Base-by-base conservation (phyloP, 2,329 filamentous ascomycete genomes). In the Alternaria novae-zelandiae region DNA sequence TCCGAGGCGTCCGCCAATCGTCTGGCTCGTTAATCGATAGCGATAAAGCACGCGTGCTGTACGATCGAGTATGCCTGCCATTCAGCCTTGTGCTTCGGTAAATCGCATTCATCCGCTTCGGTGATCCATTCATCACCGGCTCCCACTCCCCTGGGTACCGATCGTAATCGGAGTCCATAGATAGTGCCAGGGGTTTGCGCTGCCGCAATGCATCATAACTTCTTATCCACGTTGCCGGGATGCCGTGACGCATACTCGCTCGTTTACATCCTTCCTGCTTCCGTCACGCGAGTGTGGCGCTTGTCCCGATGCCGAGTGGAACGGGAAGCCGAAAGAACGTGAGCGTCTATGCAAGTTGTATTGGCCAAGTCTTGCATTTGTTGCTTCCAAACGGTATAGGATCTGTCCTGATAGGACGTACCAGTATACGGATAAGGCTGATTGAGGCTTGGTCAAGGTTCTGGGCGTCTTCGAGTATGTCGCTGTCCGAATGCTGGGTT, bases 251-350 rank as follows among this genome's bases (percentile, higher is more conserved):
- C 61, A 57, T 26, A 41, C 51, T 30, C 43, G 61, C 71, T 72
- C 69, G 68, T 74, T 70, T 69, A 62, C 44, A 47, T 60, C 58
- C 57, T 59, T 54, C 54, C 49, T 60, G 56, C 57, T 59, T 54
- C 54, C 49, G 70, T 74, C 43, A 63, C 65, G 68, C 73, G 53
- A 68, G 61, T 65, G 61, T 70, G 71, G 69, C 69, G 67, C 64
- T 69, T 67, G 58, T 61, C 66, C 69, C 69, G 67, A 69, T 62
- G 61, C 64, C 66, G 66, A 71, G 53, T 17, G 32, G 46, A 53
- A 55, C 44, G 57, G 26, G 59, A 44, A 47, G 30, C 57, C 54
- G 61, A 59, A 49, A 30, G 32, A 68, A 66, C 59, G 63, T 66
- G 64, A 70, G 57, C 28, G 41, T 21, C 45, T 54, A 49, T 50